phyloP scores from a whole-genome alignment of 116 monocot genomes.

The Thalassia testudinum region DNA sequence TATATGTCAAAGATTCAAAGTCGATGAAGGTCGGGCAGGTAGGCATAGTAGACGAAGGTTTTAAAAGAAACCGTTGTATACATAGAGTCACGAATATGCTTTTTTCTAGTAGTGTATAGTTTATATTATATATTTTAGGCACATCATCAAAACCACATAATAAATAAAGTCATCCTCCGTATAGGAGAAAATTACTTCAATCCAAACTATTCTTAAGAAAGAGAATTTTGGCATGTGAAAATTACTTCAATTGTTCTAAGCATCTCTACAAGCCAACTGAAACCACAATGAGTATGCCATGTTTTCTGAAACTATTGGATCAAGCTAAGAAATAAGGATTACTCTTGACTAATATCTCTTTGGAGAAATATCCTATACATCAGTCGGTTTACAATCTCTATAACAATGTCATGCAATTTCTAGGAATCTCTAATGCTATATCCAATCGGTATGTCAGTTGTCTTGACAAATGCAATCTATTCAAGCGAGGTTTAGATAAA shows the following conservation, averaged over 20 bases:
- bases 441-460: constrained; percentile 17
- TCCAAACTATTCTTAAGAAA: constrained; percentile 7
- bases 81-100: no score
- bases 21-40: no score
- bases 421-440: constrained; percentile 9
- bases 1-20: no score
- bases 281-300: constrained; percentile 7
- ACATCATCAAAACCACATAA: no score
- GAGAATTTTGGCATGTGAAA: constrained; percentile 24
- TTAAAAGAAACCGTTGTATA: no score
- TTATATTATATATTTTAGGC: no score
- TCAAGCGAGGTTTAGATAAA: no score
- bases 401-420: constrained; percentile 13
- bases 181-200: no score
- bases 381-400: constrained; percentile 12
- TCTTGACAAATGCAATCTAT: no score
- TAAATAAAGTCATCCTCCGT: no score
- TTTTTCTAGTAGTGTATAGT: no score
- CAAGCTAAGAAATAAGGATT: constrained; percentile 9
- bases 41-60: no score
- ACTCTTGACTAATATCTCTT: constrained; percentile 5
- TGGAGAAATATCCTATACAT: constrained; percentile 10
- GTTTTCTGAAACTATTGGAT: constrained; percentile 14
- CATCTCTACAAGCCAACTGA: constrained; percentile 18
- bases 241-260: constrained; percentile 3